Percentiles rank a stretch among this genome's conserved stretches.
Evolutionary conservation across 805 yeast species (phyloP).

Genomic region (Debaryomyces castellii): DNA sequence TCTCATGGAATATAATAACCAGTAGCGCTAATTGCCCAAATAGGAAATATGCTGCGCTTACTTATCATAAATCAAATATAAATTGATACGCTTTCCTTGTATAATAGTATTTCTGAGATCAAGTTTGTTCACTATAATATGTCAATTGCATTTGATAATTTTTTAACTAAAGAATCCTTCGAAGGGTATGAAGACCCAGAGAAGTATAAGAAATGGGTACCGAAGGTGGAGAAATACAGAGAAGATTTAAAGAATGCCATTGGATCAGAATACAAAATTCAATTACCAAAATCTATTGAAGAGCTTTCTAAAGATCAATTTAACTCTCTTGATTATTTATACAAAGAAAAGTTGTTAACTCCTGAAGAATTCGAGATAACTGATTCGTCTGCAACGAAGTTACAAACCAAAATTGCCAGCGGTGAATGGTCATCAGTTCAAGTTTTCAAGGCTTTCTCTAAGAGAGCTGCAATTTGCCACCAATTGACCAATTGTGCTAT

Average conservation of each 20-base stretch:
- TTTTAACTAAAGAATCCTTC: slow-evolving; percentile 31
- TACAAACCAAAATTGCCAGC: slow-evolving; percentile 27
- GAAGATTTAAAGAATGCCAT: slow-evolving; percentile 28
- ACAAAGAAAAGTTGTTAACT: slow-evolving; percentile 33
- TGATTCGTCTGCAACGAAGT: slow-evolving; percentile 28
- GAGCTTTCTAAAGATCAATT: slow-evolving; percentile 30
- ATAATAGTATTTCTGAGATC: not conserved
- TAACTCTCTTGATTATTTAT: slow-evolving; percentile 36
- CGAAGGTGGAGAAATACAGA: slow-evolving; percentile 44
- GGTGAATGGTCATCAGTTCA: slow-evolving; percentile 36
- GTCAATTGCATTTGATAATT: slow-evolving; percentile 16
- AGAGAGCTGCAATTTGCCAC: slow-evolving; percentile 41
- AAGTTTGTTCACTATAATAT: not conserved
- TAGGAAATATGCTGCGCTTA: slow-evolving; percentile 1
- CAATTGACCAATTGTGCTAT: slow-evolving; percentile 45
- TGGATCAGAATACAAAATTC: slow-evolving; percentile 27
- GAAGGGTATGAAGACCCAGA: slow-evolving; percentile 39
- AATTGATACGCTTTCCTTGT: not conserved
- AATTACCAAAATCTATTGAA: slow-evolving; percentile 33
- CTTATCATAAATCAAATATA: not conserved
- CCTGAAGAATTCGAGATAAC: slow-evolving; percentile 37
- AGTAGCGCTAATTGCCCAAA: not conserved
- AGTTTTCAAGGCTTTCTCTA: slow-evolving; percentile 42
- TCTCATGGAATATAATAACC: too few relatives aligned
- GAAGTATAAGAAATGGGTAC: slow-evolving; percentile 42